Conservation (phyloP, 441 rosid genomes). For the Bocquillonia castaneifolia region DNA sequence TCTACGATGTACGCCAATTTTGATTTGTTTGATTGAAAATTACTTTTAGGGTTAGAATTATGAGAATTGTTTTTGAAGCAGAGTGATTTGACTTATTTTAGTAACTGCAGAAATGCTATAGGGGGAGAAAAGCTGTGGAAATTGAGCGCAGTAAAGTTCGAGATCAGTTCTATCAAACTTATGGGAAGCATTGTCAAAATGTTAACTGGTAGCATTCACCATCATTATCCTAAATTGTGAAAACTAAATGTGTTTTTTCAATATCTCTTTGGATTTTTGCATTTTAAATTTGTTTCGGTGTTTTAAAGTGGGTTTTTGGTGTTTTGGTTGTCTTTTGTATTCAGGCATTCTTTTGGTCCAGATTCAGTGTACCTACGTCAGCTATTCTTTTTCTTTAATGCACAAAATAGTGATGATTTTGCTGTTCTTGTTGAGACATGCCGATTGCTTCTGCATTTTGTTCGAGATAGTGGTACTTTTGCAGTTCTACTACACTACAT, state of each 20-base stretch:
- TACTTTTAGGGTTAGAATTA: not conserved
- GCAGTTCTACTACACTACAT: not conserved
- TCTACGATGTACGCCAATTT: too few species aligned
- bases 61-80: not conserved
- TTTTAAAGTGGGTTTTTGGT: conserved; percentile 12
- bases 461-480: conserved; percentile 50
- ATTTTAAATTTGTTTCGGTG: too few species aligned
- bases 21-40: not conserved
- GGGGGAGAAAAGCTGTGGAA: conserved; percentile 74
- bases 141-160: conserved; percentile 59
- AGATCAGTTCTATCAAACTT: conserved; percentile 55
- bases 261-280: too few species aligned
- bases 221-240: not conserved
- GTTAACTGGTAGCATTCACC: conserved; percentile 57
- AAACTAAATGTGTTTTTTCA: too few species aligned
- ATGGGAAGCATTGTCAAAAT: conserved; percentile 58
- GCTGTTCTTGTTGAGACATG: conserved; percentile 64
- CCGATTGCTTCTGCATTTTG: conserved; percentile 49
- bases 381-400: conserved; percentile 70
- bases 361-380: conserved; percentile 74
- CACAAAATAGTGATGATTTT: conserved; percentile 53
- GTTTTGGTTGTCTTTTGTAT: conserved; percentile 26
- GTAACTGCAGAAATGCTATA: conserved; percentile 80
- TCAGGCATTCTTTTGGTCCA: conserved; percentile 85
- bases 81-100: not conserved